Conservation (phyloP, 768 basidiomycete species). For the Hypholoma fasciculare region DNA sequence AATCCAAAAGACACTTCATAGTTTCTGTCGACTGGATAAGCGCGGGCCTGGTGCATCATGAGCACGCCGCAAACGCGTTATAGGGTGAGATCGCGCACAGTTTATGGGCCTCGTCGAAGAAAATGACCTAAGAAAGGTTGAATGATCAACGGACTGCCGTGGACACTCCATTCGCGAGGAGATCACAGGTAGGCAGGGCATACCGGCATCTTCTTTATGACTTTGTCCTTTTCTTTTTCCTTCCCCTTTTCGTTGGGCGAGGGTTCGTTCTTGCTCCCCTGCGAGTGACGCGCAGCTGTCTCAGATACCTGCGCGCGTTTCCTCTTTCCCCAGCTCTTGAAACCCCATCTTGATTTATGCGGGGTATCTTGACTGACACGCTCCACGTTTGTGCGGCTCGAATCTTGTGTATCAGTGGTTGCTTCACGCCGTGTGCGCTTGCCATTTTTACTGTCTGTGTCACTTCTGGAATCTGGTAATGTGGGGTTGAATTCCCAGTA, state of each 20-base stretch:
- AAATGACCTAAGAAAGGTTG: conserved; percentile 46
- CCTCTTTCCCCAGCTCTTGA: conserved; percentile 29
- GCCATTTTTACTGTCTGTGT: conserved; percentile 19
- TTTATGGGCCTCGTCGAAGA: conserved; percentile 87
- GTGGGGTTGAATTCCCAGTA: conserved; percentile 66
- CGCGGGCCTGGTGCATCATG: conserved; percentile 49
- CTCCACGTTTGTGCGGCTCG: conserved; percentile 44
- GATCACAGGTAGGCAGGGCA: conserved; percentile 4
- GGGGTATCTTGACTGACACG: conserved; percentile 23
- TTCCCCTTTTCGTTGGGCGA: conserved; percentile 11
- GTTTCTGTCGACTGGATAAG: conserved; percentile 76
- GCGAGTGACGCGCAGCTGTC: conserved; percentile 5
- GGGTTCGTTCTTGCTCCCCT: conserved; percentile 1
- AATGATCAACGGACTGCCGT: background rate
- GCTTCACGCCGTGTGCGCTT: conserved; percentile 24
- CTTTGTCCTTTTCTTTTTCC: conserved; percentile 30
- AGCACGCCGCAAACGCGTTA: background rate
- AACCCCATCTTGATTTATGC: conserved; percentile 30
- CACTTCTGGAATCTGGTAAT: conserved; percentile 30
- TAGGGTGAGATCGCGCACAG: conserved; percentile 42
- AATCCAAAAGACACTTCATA: conserved; percentile 84
- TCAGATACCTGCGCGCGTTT: conserved; percentile 14
- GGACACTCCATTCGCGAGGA: background rate
- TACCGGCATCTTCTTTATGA: conserved; percentile 70
- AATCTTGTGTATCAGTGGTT: conserved; percentile 31